Conservation (phyloP, 805 yeast species). For the Ogataea polymorpha region DNA sequence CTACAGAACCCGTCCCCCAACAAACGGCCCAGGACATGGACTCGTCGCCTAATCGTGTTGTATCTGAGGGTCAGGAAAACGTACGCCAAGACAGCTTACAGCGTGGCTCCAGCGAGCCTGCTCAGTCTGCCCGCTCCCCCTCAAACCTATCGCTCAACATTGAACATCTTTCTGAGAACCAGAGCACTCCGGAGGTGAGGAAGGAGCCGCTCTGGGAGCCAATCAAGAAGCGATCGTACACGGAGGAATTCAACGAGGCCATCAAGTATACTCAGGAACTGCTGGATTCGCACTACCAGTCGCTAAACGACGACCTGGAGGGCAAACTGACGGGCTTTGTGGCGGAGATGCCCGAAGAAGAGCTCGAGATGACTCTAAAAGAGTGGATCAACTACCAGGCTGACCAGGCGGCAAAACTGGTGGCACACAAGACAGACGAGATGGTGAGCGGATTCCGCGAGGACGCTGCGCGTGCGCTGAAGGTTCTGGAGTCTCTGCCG, state of each 20-base stretch:
- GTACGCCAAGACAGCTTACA: no score
- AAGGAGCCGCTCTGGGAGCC: not conserved
- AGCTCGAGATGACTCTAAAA: conserved; percentile 63
- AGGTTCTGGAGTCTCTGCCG: conserved; percentile 37
- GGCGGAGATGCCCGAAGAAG: conserved; percentile 65
- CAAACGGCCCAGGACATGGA: not conserved
- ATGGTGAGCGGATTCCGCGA: conserved; percentile 46
- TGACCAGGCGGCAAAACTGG: conserved; percentile 46
- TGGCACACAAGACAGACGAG: conserved; percentile 43
- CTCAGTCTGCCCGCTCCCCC: not conserved
- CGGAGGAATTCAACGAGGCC: conserved; percentile 33
- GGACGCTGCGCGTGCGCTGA: conserved; percentile 51
- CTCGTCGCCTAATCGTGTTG: not conserved
- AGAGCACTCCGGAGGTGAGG: conserved; percentile 20
- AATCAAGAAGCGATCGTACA: conserved; percentile 17
- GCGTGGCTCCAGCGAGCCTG: no score
- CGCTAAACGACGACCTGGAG: conserved; percentile 57
- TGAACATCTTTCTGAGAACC: conserved; percentile 14
- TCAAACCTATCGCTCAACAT: not conserved
- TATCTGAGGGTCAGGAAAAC: not conserved
- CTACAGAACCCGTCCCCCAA: not conserved
- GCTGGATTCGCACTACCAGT: conserved; percentile 34
- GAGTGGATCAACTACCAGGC: conserved; percentile 67
- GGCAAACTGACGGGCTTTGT: conserved; percentile 65
- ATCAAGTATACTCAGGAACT: conserved; percentile 26